A percentile compares a stretch with the other conserved stretches of the same genome.
Conservation (phyloP, 176 grass and related monocot genomes). For the Zizania latifolia region DNA sequence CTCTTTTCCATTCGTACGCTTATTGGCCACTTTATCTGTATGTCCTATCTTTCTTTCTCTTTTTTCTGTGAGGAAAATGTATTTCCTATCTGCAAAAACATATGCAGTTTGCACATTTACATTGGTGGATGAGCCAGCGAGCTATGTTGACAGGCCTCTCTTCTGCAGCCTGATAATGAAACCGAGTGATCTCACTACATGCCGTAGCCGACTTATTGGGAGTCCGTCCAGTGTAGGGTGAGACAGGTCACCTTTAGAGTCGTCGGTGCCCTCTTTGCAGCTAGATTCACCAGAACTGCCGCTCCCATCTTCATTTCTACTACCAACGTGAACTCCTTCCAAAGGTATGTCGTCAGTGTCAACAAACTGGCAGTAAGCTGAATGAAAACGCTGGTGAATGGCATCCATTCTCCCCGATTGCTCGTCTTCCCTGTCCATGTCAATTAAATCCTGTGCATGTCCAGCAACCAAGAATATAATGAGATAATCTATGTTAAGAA, state of each 20-base stretch:
- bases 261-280: not conserved
- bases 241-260: conserved; percentile 17
- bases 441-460: conserved; percentile 58
- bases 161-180: conserved; percentile 41
- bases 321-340: conserved; percentile 2
- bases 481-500: not conserved
- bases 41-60: too few species aligned
- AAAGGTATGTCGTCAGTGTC: conserved; percentile 23
- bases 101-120: conserved; percentile 24
- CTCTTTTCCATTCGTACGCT: not conserved
- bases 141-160: conserved; percentile 26
- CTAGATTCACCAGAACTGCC: conserved; percentile 28
- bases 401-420: conserved; percentile 47
- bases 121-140: not conserved
- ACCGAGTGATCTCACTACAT: conserved; percentile 26
- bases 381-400: conserved; percentile 44
- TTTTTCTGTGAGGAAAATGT: too few species aligned
- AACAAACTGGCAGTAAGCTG: conserved; percentile 53
- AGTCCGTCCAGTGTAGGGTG: conserved; percentile 54
- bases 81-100: not conserved
- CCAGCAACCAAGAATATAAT: not conserved
- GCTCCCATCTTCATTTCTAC: conserved; percentile 17
- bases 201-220: conserved; percentile 39
- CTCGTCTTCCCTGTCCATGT: conserved; percentile 77
- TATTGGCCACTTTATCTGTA: not conserved